phyloP scores from a whole-genome alignment of 2,329 filamentous ascomycete genomes.

The Paradendryphiella salina region DNA sequence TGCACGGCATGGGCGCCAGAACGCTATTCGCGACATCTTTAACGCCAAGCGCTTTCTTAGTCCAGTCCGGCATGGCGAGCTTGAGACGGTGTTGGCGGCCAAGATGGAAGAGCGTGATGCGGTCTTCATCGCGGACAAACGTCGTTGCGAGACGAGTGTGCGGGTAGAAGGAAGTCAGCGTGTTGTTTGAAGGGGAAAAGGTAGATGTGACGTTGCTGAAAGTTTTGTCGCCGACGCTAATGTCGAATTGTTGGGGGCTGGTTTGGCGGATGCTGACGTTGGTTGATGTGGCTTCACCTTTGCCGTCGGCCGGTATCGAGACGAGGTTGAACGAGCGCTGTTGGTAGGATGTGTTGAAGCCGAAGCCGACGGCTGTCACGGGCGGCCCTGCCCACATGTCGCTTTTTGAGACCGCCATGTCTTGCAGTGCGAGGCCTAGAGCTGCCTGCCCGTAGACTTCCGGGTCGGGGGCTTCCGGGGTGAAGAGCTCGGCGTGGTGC shows the following conservation, averaged over 20 bases:
- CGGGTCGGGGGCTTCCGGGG: conserved; percentile 60
- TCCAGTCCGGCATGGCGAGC: conserved; percentile 70
- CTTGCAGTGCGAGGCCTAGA: conserved; percentile 67
- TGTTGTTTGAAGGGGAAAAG: conserved; percentile 50
- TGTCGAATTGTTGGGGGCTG: conserved; percentile 55
- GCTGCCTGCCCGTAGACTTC: conserved; percentile 88
- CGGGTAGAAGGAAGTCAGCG: conserved; percentile 76
- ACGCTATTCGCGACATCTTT: conserved; percentile 83
- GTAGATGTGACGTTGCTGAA: conserved; percentile 54
- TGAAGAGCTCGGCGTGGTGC: conserved; percentile 78
- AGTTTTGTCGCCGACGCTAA: conserved; percentile 50
- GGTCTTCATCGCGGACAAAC: conserved; percentile 65
- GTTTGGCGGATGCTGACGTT: conserved; percentile 58
- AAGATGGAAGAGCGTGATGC: conserved; percentile 76
- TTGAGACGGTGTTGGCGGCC: conserved; percentile 62
- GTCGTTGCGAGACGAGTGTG: conserved; percentile 78
- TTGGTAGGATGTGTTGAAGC: conserved; percentile 56
- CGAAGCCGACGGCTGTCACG: conserved; percentile 58
- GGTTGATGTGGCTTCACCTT: conserved; percentile 45
- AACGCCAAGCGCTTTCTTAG: conserved; percentile 81
- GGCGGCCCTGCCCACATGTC: conserved; percentile 49
- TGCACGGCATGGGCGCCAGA: conserved; percentile 94
- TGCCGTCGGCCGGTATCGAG: conserved; percentile 52
- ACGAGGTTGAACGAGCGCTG: conserved; percentile 64
- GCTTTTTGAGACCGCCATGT: conserved; percentile 32